phyloP scores from a whole-genome alignment of 441 rosid species.

The Adansonia rubrostipa region DNA sequence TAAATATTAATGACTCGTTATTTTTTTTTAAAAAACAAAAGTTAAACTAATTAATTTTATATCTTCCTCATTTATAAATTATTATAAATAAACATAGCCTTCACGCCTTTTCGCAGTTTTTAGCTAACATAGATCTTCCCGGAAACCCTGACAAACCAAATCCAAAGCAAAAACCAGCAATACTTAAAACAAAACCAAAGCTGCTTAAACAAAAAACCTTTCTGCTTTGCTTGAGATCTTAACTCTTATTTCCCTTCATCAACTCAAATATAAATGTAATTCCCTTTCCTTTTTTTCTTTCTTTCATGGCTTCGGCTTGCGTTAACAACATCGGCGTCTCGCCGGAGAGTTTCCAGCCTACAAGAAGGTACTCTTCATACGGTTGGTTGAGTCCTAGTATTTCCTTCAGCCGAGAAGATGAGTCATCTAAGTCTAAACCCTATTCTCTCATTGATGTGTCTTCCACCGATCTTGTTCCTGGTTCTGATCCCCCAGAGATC shows the following conservation, averaged over 20 bases:
- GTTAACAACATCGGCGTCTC: slow-evolving; percentile 25
- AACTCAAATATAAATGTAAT: not conserved
- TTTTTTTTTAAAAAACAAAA: no score
- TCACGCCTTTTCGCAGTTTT: not conserved
- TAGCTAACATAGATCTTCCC: not conserved
- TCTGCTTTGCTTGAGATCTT: slow-evolving; percentile 14
- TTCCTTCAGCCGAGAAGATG: slow-evolving; percentile 20
- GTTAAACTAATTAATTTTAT: no score
- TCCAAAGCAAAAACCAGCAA: not conserved
- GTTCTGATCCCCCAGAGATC: slow-evolving; percentile 35
- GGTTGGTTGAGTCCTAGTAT: slow-evolving; percentile 19
- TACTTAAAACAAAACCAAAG: not conserved
- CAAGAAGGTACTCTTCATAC: not conserved
- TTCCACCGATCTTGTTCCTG: slow-evolving; percentile 18
- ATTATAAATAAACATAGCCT: no score
- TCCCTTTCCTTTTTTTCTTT: not conserved
- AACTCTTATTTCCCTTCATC: not conserved
- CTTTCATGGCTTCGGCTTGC: slow-evolving; percentile 22
- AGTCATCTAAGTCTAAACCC: slow-evolving; percentile 4
- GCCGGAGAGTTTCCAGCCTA: slow-evolving; percentile 13
- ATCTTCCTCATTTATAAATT: no score
- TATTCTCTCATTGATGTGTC: no score
- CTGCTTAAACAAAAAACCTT: not conserved
- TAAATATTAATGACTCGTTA: no score
- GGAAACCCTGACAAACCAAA: slow-evolving; percentile 8